Percentiles rank a stretch among this genome's conserved stretches.
These are phyloP conservation scores for Batkoa obscura DNA, from an alignment of 371 early-diverging fungal genomes.

Conservation along the genomic window DNA sequence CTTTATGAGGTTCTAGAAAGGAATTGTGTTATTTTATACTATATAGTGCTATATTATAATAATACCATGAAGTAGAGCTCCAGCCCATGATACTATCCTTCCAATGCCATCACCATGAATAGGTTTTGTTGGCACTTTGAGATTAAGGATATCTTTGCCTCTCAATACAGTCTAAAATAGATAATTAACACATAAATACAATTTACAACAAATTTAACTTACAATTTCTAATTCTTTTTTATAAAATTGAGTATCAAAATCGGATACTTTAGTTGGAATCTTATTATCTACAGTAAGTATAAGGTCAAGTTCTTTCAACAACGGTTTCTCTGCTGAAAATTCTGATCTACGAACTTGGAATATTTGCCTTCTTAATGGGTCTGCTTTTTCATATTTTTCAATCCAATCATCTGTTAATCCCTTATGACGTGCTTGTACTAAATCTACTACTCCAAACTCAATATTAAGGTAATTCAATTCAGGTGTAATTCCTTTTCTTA, in stretches of 20 bases:
- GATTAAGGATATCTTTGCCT: slow-evolving; percentile 37
- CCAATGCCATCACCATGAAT: slow-evolving; percentile 39
- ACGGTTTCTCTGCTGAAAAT: slow-evolving; percentile 37
- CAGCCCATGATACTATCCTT: slow-evolving; percentile 53
- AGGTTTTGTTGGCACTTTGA: slow-evolving; percentile 30
- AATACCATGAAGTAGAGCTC: slow-evolving; percentile 37
- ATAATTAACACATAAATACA: background rate
- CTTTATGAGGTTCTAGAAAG: slow-evolving; percentile 44
- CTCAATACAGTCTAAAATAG: slow-evolving; percentile 24
- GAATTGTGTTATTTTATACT: too few species aligned
- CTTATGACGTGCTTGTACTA: slow-evolving; percentile 61
- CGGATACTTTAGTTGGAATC: slow-evolving; percentile 41
- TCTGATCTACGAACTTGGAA: slow-evolving; percentile 53
- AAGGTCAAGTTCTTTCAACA: slow-evolving; percentile 52
- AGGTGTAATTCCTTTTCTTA: slow-evolving; percentile 17
- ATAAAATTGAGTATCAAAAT: slow-evolving; percentile 40
- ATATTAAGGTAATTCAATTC: slow-evolving; percentile 6
- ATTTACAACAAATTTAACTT: background rate
- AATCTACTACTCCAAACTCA: slow-evolving; percentile 51
- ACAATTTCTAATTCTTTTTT: slow-evolving; percentile 34
- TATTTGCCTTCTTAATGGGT: slow-evolving; percentile 41
- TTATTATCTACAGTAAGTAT: slow-evolving; percentile 50
- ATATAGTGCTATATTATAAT: background rate
- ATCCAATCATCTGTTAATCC: slow-evolving; percentile 60
- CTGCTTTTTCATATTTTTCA: slow-evolving; percentile 42